These are phyloP conservation scores for Populus euphratica DNA, from an alignment of 345 rosid genomes.

Conservation along the genomic window DNA sequence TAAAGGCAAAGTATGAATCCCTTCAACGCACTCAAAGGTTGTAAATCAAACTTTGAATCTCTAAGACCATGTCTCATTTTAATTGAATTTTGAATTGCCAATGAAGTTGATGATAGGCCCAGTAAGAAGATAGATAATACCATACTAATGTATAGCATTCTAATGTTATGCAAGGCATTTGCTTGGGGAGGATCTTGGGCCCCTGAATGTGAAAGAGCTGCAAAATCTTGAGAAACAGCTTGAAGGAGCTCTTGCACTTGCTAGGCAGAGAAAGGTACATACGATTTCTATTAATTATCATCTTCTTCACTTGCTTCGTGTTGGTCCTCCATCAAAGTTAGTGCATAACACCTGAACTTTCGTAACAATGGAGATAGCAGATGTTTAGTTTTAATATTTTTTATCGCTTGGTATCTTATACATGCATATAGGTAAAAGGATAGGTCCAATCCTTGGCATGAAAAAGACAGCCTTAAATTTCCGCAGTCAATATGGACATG, in stretches of 20 bases:
- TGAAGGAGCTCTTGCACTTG: constrained; percentile 64
- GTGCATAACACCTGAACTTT: no score
- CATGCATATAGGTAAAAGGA: no score
- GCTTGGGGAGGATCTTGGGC: constrained; percentile 89
- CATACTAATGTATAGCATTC: no score
- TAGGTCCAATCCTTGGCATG: no score
- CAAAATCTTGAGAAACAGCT: constrained; percentile 77
- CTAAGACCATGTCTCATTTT: neutral
- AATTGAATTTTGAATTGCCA: neutral
- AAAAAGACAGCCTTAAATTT: no score
- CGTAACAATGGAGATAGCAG: no score
- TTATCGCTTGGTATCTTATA: no score
- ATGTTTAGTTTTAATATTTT: no score
- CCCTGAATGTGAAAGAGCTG: constrained; percentile 64
- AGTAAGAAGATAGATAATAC: no score
- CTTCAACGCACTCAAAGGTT: constrained; percentile 85
- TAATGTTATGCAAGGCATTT: constrained; percentile 46
- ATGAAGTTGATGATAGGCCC: neutral
- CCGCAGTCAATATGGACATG: no score
- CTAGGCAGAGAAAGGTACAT: constrained; percentile 74
- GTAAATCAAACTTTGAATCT: neutral
- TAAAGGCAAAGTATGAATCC: constrained; percentile 73
- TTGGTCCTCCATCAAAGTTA: no score
- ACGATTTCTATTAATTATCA: neutral
- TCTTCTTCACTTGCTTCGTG: no score